These are phyloP conservation scores for Durusdinium trenchii DNA, from an alignment of 73 alveolate genomes.

Conservation along the genomic window DNA sequence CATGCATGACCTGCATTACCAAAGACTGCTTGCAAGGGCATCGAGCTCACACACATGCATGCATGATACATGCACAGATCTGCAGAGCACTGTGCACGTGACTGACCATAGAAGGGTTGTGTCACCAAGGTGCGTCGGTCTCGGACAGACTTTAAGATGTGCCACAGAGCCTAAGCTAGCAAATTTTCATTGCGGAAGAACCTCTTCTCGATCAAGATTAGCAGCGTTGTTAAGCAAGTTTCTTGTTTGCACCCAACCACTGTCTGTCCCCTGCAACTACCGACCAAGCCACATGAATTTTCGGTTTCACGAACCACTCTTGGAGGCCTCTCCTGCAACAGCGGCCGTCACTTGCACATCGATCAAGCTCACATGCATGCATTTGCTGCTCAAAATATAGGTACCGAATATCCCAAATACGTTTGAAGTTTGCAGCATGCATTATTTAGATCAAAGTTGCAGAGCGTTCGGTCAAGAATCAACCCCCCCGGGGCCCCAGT, in stretches of 20 bases:
- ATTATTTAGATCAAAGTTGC: not conserved
- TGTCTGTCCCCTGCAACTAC: no score
- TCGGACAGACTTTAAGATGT: not conserved
- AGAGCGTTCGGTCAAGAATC: not conserved
- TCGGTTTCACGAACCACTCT: conserved; percentile 9
- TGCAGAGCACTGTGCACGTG: no score
- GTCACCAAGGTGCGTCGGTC: not conserved
- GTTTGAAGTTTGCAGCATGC: not conserved
- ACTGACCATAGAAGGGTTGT: no score
- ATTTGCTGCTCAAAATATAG: no score
- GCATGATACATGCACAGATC: no score
- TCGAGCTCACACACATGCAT: no score
- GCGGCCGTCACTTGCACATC: not conserved
- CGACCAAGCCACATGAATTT: not conserved
- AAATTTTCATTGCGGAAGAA: not conserved
- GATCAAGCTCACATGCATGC: no score
- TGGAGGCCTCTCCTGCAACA: conserved; percentile 4
- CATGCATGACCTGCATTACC: no score
- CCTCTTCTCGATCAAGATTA: not conserved
- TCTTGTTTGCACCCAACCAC: no score
- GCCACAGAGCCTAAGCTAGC: not conserved
- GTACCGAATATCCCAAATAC: not conserved
- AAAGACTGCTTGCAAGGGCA: no score
- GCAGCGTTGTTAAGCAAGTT: no score
- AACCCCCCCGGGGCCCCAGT: not conserved